These are phyloP conservation scores for Pseudonitzschia multiseries DNA, from an alignment of 108 stramenopile species.

Conservation along the genomic window DNA sequence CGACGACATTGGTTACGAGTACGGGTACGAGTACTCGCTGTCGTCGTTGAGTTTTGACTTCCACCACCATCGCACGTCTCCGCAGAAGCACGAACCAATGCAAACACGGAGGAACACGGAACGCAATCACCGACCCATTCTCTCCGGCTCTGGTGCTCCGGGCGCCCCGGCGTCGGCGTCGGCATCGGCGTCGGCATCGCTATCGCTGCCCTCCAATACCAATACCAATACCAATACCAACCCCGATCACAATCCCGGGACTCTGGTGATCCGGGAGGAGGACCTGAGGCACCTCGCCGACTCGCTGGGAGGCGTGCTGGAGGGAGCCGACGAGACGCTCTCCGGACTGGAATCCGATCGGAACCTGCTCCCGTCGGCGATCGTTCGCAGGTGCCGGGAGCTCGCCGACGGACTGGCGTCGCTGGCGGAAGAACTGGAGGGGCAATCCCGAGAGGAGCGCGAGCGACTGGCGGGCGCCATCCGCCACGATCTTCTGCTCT, in stretches of 20 bases:
- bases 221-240: neutral
- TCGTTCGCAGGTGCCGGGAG: slow-evolving; percentile 65
- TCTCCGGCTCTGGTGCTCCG: too few species aligned
- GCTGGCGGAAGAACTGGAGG: slow-evolving; percentile 56
- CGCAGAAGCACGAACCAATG: neutral
- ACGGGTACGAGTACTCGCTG: too few species aligned
- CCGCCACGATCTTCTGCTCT: slow-evolving; percentile 39
- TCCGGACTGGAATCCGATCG: slow-evolving; percentile 38
- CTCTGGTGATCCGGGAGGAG: neutral
- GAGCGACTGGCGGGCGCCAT: slow-evolving; percentile 45
- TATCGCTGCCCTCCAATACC: too few species aligned
- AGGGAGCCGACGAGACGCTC: slow-evolving; percentile 25
- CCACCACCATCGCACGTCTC: too few species aligned
- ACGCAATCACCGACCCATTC: too few species aligned
- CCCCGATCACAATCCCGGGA: neutral
- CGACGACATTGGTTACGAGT: too few species aligned
- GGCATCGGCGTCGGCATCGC: too few species aligned
- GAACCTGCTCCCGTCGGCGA: slow-evolving; percentile 57
- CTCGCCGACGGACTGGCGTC: slow-evolving; percentile 66
- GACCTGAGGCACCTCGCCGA: neutral
- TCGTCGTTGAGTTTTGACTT: too few species aligned
- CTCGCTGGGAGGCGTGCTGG: slow-evolving; percentile 18
- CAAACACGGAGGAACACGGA: too few species aligned
- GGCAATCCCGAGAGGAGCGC: slow-evolving; percentile 43
- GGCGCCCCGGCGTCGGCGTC: too few species aligned